Evolutionary conservation across 768 basidiomycete species (phyloP), one percentile per base, ranked within the genome.

Genomic region (Psilocybe cubensis): DNA sequence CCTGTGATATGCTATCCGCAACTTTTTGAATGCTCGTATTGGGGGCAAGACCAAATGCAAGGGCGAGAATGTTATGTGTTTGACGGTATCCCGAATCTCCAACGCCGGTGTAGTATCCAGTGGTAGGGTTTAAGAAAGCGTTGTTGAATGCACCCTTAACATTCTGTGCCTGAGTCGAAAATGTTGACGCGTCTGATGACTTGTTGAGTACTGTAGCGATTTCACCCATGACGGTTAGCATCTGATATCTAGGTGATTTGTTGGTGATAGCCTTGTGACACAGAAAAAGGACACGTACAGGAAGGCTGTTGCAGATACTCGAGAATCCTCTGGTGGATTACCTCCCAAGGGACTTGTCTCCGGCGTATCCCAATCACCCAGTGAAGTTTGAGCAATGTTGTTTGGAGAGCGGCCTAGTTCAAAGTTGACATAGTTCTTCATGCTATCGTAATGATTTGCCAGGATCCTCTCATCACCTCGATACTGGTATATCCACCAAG

Each of bases 321-420:
- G 65, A 20, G 57, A n/a, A 56, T 71, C 70, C 58, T 71, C 70
- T 0, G 70, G 70, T 1, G 70, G 65, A 41, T 70, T 71, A 0
- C 68, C 69, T 3, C 70, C 70, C 1, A 60, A 42, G 5, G 69
- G 70, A 83, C 59, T 68, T 66, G 54, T 84, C 82, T 68, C 80
- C 72, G 42, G 82, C 75, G 41, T 78, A 74, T 58, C 70, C 79
- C 29, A 79, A 80, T 71, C 71, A 77, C 70, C 70, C 41, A 71
- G 40, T 7, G 58, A 52, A 21, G 68, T 68, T 1, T 31, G 42
- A 4, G 67, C 70, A 27, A 71, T 71, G 31, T 68, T 66, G 23
- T 66, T 66, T n/a, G 68, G 68, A 12, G 70, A 71, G 10, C 68
- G 63, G 1, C 57, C 66, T 11, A 69, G 65, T 48, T 71, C 68